These are phyloP conservation scores for Penicillium waksmanii DNA, from an alignment of 495 filamentous ascomycete species.

Conservation along the genomic window DNA sequence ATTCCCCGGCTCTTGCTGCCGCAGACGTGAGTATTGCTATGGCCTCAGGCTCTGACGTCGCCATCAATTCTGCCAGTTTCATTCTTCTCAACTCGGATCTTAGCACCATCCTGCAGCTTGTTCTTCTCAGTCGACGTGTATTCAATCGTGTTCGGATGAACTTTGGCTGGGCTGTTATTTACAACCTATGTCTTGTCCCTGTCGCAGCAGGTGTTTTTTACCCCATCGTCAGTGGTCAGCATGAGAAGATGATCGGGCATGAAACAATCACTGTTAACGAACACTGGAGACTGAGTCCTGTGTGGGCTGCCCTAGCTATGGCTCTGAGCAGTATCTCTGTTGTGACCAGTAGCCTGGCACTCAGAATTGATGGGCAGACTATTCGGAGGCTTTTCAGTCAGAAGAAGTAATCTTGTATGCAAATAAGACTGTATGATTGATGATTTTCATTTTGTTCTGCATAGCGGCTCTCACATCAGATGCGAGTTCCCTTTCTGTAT, in stretches of 20 bases:
- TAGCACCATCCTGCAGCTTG: slow-evolving; percentile 68
- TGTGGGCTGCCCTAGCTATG: slow-evolving; percentile 88
- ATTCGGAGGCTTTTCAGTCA: slow-evolving; percentile 27
- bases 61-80: slow-evolving; percentile 80
- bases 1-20: slow-evolving; percentile 76
- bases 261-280: slow-evolving; percentile 32
- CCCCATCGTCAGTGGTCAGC: slow-evolving; percentile 58
- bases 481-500: neutral
- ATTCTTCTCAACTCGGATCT: slow-evolving; percentile 80
- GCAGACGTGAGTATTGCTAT: slow-evolving; percentile 87
- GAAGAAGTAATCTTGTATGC: slow-evolving; percentile 14
- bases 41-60: slow-evolving; percentile 82
- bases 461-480: neutral
- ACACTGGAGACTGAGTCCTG: slow-evolving; percentile 67
- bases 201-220: slow-evolving; percentile 83
- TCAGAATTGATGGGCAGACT: slow-evolving; percentile 51
- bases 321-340: slow-evolving; percentile 83
- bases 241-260: slow-evolving; percentile 39
- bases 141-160: slow-evolving; percentile 84
- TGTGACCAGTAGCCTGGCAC: slow-evolving; percentile 69
- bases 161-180: slow-evolving; percentile 87
- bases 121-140: slow-evolving; percentile 70
- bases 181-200: slow-evolving; percentile 79
- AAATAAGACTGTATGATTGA: slow-evolving; percentile 1
- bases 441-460: slow-evolving; percentile 1